phyloP scores from a whole-genome alignment of 768 basidiomycete genomes.

The Lactarius hatsudake region DNA sequence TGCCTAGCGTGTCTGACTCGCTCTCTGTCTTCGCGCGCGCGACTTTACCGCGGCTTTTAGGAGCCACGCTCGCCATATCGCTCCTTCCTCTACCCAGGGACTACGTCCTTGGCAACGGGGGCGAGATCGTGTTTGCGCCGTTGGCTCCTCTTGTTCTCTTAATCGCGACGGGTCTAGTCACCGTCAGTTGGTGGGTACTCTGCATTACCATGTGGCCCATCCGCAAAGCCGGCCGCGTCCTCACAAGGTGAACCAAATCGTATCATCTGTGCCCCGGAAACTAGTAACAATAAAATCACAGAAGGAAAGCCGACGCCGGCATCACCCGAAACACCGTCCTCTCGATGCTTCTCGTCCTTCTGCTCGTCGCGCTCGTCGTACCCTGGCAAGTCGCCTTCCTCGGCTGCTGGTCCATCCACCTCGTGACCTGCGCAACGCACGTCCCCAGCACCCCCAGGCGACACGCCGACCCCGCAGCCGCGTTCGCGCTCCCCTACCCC shows the following conservation, averaged over 20 bases:
- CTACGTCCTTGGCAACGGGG: slow-evolving; percentile 60
- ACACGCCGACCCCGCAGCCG: slow-evolving; percentile 2
- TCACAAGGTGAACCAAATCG: slow-evolving; percentile 27
- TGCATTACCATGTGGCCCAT: slow-evolving; percentile 47
- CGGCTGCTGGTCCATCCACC: slow-evolving; percentile 76
- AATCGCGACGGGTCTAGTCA: slow-evolving; percentile 65
- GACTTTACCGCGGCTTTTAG: slow-evolving; percentile 44
- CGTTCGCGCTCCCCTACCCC: background rate
- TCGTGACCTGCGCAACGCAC: slow-evolving; percentile 55
- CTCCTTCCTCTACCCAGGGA: slow-evolving; percentile 54
- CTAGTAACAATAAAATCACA: background rate
- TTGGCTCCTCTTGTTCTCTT: slow-evolving; percentile 58
- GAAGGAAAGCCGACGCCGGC: slow-evolving; percentile 34
- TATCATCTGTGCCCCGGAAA: background rate
- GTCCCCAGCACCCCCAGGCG: slow-evolving; percentile 16
- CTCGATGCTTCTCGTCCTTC: slow-evolving; percentile 58
- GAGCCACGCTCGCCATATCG: slow-evolving; percentile 44
- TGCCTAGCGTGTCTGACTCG: slow-evolving; percentile 51
- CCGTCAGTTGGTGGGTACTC: slow-evolving; percentile 56
- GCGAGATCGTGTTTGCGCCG: slow-evolving; percentile 45
- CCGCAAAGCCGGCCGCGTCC: slow-evolving; percentile 32
- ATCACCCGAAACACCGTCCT: slow-evolving; percentile 33
- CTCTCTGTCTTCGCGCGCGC: slow-evolving; percentile 42
- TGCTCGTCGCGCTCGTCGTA: slow-evolving; percentile 70
- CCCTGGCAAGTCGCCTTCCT: slow-evolving; percentile 93